A percentile compares a stretch with the other conserved stretches of the same genome.
phyloP scores from a whole-genome alignment of 1,284 basidiomycete genomes.

The Coniophora puteana region DNA sequence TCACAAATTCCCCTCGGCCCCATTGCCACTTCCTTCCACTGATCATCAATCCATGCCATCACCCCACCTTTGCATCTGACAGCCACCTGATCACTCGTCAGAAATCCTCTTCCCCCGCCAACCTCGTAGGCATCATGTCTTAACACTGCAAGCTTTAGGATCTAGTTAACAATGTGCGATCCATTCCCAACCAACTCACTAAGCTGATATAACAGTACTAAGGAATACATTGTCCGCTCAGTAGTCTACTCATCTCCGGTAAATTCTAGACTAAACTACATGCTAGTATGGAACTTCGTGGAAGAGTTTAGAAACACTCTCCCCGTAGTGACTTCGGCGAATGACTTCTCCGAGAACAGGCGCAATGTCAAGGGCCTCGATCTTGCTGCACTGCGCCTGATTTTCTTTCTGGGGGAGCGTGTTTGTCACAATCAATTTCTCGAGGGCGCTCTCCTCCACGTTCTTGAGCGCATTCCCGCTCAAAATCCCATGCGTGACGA shows the following conservation, averaged over 20 bases:
- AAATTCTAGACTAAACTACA: slow-evolving; percentile 22
- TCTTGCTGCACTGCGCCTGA: slow-evolving; percentile 73
- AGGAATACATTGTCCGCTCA: too few species aligned
- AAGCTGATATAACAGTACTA: too few species aligned
- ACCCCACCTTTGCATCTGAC: too few species aligned
- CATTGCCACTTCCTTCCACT: too few species aligned
- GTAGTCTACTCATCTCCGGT: slow-evolving; percentile 20
- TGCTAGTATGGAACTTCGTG: slow-evolving; percentile 79
- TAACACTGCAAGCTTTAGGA: too few species aligned
- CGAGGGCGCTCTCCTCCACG: slow-evolving; percentile 74
- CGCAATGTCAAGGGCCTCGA: slow-evolving; percentile 96
- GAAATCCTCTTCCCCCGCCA: too few species aligned
- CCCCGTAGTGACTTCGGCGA: slow-evolving; percentile 83
- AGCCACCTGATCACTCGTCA: too few species aligned
- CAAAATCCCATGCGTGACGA: slow-evolving; percentile 98
- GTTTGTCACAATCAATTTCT: slow-evolving; percentile 98
- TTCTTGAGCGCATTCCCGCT: slow-evolving; percentile 82
- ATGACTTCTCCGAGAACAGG: slow-evolving; percentile 97
- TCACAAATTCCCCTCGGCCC: slow-evolving; percentile 22
- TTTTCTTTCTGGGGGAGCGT: slow-evolving; percentile 92
- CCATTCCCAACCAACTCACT: too few species aligned
- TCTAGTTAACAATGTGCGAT: too few species aligned
- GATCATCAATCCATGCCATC: too few species aligned
- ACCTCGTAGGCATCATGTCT: too few species aligned
- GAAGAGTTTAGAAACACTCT: slow-evolving; percentile 80